These are phyloP conservation scores for Berkeleyomyces basicola DNA, from an alignment of 2,329 filamentous ascomycete species.

Conservation along the genomic window DNA sequence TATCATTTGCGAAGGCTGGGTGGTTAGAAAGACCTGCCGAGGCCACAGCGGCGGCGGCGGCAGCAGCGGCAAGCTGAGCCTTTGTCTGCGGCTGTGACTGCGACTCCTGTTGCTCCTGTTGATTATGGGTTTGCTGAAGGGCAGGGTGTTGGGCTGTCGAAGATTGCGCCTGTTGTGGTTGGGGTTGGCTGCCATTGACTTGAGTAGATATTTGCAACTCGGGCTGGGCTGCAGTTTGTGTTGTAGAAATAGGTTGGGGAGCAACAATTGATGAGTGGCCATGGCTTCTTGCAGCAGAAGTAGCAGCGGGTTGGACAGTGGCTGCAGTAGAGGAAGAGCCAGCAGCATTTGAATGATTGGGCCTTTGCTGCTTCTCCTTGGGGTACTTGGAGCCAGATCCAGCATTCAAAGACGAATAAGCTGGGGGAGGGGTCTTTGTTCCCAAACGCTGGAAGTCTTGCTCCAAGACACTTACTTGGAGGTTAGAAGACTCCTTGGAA, in stretches of 20 bases:
- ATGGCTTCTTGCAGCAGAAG: neutral
- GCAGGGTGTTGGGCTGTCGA: neutral
- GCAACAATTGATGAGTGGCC: constrained; percentile 6
- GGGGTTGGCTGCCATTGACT: constrained; percentile 3
- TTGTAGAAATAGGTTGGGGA: constrained; percentile 14
- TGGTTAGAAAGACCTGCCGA: constrained; percentile 48
- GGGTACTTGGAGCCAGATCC: constrained; percentile 46
- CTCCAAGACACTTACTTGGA: constrained; percentile 58
- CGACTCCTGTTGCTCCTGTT: neutral
- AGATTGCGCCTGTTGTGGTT: constrained; percentile 4
- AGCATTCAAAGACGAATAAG: constrained; percentile 65
- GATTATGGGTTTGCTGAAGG: neutral
- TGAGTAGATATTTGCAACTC: constrained; percentile 10
- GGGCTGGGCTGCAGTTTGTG: constrained; percentile 3
- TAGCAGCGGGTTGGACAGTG: constrained; percentile 15
- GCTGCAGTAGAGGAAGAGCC: constrained; percentile 10
- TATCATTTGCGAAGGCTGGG: constrained; percentile 80
- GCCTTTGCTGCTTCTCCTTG: constrained; percentile 52
- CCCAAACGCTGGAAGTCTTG: constrained; percentile 75
- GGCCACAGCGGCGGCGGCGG: constrained; percentile 27
- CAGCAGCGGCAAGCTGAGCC: constrained; percentile 21
- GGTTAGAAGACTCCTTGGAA: constrained; percentile 15
- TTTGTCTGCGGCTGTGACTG: constrained; percentile 9
- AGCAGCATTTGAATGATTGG: constrained; percentile 18
- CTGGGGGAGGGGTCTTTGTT: constrained; percentile 76